Evolutionary conservation across 768 basidiomycete genomes (phyloP).

Genomic region (Lyophyllum semitale): DNA sequence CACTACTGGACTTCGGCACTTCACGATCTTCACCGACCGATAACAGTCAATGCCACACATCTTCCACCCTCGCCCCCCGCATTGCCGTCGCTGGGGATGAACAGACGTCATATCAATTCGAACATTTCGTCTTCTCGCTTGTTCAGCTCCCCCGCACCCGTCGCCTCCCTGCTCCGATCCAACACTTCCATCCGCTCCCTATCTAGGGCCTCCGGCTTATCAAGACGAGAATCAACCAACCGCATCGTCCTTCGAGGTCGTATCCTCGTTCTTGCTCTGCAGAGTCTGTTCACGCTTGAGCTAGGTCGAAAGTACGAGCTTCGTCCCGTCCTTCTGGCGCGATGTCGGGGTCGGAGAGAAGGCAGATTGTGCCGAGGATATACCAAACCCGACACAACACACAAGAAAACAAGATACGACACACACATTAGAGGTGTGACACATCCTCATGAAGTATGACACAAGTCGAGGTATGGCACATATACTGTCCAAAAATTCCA

Average conservation of each 20-base stretch:
- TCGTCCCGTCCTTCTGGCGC: slow-evolving; percentile 81
- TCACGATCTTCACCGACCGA: slow-evolving; percentile 91
- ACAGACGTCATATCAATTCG: slow-evolving; percentile 86
- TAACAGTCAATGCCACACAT: slow-evolving; percentile 93
- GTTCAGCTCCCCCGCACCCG: too few relatives aligned
- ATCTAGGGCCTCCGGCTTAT: slow-evolving; percentile 43
- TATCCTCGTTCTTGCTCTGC: slow-evolving; percentile 31
- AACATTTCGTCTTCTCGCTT: slow-evolving; percentile 82
- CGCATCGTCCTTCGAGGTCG: slow-evolving; percentile 30
- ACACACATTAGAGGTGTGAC: too few relatives aligned
- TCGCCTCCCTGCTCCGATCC: slow-evolving; percentile 79
- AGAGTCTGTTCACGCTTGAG: slow-evolving; percentile 73
- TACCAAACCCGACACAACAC: too few relatives aligned
- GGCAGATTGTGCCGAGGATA: too few relatives aligned
- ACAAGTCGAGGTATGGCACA: too few relatives aligned
- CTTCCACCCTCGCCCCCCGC: slow-evolving; percentile 71
- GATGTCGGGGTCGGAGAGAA: too few relatives aligned
- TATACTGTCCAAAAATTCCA: too few relatives aligned
- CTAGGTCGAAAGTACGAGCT: slow-evolving; percentile 74
- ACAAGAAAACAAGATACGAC: too few relatives aligned
- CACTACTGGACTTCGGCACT: slow-evolving; percentile 95
- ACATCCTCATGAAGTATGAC: too few relatives aligned
- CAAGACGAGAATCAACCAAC: slow-evolving; percentile 72
- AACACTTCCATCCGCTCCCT: slow-evolving; percentile 48
- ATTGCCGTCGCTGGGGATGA: slow-evolving; percentile 70